phyloP scores from a whole-genome alignment of 73 alveolate genomes.

The Tetrahymena malaccensis region DNA sequence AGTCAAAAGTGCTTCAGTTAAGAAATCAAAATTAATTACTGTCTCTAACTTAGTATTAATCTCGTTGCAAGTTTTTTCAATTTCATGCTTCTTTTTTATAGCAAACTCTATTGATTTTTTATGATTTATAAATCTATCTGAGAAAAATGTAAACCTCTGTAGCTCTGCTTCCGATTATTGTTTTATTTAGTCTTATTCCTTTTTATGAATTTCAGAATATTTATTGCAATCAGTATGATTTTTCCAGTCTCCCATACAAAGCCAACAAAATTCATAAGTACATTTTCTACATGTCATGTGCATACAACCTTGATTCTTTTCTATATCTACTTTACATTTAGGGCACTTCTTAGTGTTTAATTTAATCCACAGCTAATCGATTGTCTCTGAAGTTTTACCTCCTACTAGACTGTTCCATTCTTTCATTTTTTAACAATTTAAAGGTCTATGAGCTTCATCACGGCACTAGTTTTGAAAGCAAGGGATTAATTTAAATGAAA shows the following conservation, averaged over 20 bases:
- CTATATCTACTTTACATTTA: slow-evolving; percentile 60
- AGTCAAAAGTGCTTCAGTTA: background rate
- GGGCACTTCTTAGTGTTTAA: slow-evolving; percentile 70
- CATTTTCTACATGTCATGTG: slow-evolving; percentile 80
- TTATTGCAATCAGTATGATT: background rate
- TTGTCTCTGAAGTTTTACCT: background rate
- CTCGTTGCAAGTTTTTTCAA: background rate
- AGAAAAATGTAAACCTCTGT: background rate
- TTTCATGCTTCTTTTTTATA: background rate
- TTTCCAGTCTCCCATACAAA: slow-evolving; percentile 39
- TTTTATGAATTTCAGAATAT: background rate
- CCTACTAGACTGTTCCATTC: background rate
- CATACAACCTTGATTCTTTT: slow-evolving; percentile 80
- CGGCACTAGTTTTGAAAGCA: background rate
- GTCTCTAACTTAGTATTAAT: background rate
- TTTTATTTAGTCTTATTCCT: background rate
- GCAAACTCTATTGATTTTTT: background rate
- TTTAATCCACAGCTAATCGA: background rate
- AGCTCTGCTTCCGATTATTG: background rate
- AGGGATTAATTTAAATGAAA: background rate
- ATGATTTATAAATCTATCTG: background rate
- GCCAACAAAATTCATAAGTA: slow-evolving; percentile 76
- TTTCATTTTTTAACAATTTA: background rate
- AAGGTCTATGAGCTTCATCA: background rate
- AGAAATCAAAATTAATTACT: background rate